Evolutionary conservation across 1,284 basidiomycete species (phyloP).

Genomic region (Gomphus bonarii): DNA sequence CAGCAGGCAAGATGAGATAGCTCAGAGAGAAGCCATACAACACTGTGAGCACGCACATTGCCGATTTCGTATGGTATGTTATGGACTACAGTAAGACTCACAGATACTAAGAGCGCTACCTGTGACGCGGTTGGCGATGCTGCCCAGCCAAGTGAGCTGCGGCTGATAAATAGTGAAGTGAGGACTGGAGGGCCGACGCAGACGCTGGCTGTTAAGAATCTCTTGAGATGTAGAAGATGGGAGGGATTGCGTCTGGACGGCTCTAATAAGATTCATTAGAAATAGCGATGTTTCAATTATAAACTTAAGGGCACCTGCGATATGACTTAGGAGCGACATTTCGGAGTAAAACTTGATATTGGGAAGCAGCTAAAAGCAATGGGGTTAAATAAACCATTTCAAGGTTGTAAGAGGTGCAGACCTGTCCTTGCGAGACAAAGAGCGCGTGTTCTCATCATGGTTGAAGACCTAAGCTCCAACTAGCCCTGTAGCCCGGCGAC

Average conservation of each 20-base stretch:
- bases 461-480: neutral
- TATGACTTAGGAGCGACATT: constrained; percentile 21
- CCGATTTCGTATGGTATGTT: neutral
- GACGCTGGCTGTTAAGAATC: constrained; percentile 82
- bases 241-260: constrained; percentile 54
- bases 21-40: constrained; percentile 85
- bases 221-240: constrained; percentile 47
- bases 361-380: neutral
- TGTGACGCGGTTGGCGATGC: constrained; percentile 80
- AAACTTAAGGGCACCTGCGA: constrained; percentile 37
- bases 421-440: constrained; percentile 43
- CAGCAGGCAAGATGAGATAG: constrained; percentile 77
- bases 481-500: neutral
- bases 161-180: constrained; percentile 97
- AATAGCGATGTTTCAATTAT: constrained; percentile 16
- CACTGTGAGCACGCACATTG: constrained; percentile 32
- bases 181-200: constrained; percentile 79
- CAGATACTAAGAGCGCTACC: constrained; percentile 72
- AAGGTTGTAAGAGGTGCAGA: constrained; percentile 20
- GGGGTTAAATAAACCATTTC: neutral
- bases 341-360: constrained; percentile 4
- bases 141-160: constrained; percentile 83
- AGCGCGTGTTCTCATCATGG: constrained; percentile 33
- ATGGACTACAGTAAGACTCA: constrained; percentile 31
- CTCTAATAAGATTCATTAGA: constrained; percentile 22